Conservation (phyloP, 2,329 filamentous ascomycete species). For the Sporothrix pseudoabietina region DNA sequence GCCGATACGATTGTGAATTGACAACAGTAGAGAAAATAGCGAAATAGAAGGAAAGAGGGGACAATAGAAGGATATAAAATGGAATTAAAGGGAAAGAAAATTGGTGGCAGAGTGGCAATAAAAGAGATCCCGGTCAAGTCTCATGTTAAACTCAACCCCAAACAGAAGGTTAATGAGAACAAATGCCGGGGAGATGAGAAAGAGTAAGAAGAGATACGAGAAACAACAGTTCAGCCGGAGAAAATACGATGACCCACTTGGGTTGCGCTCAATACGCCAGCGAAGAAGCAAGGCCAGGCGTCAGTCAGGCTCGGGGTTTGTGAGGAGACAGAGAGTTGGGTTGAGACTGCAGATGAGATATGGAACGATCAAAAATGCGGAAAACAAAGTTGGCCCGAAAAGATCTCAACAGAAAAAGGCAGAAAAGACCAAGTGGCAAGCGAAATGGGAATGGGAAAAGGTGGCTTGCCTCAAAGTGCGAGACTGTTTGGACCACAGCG, state of each 20-base stretch:
- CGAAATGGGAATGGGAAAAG: background rate
- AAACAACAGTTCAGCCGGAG: background rate
- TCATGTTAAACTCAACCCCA: background rate
- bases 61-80: background rate
- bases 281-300: constrained; percentile 12
- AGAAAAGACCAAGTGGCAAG: background rate
- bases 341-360: background rate
- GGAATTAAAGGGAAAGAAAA: too few species aligned
- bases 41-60: too few species aligned
- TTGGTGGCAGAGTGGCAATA: background rate
- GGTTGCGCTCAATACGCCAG: constrained; percentile 30
- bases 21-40: background rate
- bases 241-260: constrained; percentile 30
- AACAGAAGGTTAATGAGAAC: background rate
- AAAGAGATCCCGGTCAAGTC: background rate
- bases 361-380: background rate
- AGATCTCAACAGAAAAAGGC: background rate
- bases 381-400: background rate
- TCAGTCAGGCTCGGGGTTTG: constrained; percentile 12
- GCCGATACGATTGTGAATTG: background rate
- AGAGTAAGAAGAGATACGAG: background rate
- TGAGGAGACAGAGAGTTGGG: constrained; percentile 7
- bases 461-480: background rate
- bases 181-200: constrained; percentile 9
- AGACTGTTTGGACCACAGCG: background rate